phyloP scores from a whole-genome alignment of 2,329 filamentous ascomycete species.

The Botrytis fabae region DNA sequence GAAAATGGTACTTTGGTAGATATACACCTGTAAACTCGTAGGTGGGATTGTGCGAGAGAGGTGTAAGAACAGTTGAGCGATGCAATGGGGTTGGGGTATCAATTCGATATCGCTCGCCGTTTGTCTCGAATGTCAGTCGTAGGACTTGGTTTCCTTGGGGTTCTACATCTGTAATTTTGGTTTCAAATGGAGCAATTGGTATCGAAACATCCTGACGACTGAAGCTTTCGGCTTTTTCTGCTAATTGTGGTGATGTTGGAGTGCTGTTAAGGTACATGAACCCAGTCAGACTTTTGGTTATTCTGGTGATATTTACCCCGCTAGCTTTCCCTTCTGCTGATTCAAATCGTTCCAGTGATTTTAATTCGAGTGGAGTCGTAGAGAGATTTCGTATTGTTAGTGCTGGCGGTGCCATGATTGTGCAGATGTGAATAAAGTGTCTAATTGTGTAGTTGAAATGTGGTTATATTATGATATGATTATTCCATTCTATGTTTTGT shows the following conservation, averaged over 20 bases:
- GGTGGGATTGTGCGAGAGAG: slow-evolving; percentile 53
- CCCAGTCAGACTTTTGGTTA: slow-evolving; percentile 51
- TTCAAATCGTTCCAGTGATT: slow-evolving; percentile 71
- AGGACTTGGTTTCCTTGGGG: slow-evolving; percentile 64
- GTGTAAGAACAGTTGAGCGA: slow-evolving; percentile 61
- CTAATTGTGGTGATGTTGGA: slow-evolving; percentile 40
- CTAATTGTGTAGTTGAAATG: neutral
- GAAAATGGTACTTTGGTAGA: slow-evolving; percentile 54
- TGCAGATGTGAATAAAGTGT: neutral
- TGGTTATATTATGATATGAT: neutral
- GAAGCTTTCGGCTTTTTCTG: slow-evolving; percentile 60
- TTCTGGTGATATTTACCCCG: slow-evolving; percentile 38
- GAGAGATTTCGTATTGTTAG: slow-evolving; percentile 84
- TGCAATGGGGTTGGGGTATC: slow-evolving; percentile 66
- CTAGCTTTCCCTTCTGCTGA: slow-evolving; percentile 41
- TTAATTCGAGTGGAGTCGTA: slow-evolving; percentile 69
- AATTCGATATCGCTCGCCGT: slow-evolving; percentile 66
- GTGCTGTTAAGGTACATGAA: slow-evolving; percentile 47
- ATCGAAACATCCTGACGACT: slow-evolving; percentile 63
- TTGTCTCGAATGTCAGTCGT: slow-evolving; percentile 71
- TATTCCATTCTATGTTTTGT: slow-evolving; percentile 9
- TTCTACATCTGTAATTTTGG: slow-evolving; percentile 61
- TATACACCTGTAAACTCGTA: slow-evolving; percentile 66
- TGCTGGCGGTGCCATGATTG: slow-evolving; percentile 33
- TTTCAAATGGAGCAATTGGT: slow-evolving; percentile 66